Evolutionary conservation across 2,329 filamentous ascomycete species (phyloP), one percentile per base, ranked within the genome.

Genomic region (Coniochaeta sp.): DNA sequence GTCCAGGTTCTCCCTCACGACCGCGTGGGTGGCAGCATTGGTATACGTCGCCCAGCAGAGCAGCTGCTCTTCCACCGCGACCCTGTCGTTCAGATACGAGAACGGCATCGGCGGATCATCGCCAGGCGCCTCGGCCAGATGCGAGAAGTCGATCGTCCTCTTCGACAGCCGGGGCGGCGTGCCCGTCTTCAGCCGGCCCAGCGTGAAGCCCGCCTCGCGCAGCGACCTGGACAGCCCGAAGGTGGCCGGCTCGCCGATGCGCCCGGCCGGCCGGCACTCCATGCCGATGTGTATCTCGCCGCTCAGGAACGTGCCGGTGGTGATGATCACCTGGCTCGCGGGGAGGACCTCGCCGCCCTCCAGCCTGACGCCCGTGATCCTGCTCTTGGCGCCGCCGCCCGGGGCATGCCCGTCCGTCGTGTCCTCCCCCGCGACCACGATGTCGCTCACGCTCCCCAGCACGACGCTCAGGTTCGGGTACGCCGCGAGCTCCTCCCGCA

Each of bases 241-340:
- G 0, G 95, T 97, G 0, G 95, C 93, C 24, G 90, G 90, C 76
- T 99, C 95, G 12, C 93, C 95, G 79, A 99, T 92, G 9, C 95
- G 86, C 1, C 95, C 95, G 0, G 95, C 90, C 0, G 95, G 93
- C 70, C 86, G 96, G 3, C 82, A 83, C 59, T 96, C 84, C 8
- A 98, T 77, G 0, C 92, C 95, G 63, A 99, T 96, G 68, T 99
- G 95, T 63, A 99, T 99, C 74, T 99, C 95, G 19, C 93, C 95
- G 12, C 93, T 89, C 6, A 99, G 76, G 70, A 99, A 99, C 0
- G 95, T 99, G 0, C 95, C 95, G 0, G 95, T 99, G 0, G 95
- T 98, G 66, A 99, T 97, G 26, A 99, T 84, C 38, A 98, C 93
- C 63, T 88, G 87, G 55, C 82, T 85, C 0, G 93, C 90, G 1